These are phyloP conservation scores for Cryphonectria nitschkei DNA, from an alignment of 2,329 filamentous ascomycete species.

Conservation along the genomic window DNA sequence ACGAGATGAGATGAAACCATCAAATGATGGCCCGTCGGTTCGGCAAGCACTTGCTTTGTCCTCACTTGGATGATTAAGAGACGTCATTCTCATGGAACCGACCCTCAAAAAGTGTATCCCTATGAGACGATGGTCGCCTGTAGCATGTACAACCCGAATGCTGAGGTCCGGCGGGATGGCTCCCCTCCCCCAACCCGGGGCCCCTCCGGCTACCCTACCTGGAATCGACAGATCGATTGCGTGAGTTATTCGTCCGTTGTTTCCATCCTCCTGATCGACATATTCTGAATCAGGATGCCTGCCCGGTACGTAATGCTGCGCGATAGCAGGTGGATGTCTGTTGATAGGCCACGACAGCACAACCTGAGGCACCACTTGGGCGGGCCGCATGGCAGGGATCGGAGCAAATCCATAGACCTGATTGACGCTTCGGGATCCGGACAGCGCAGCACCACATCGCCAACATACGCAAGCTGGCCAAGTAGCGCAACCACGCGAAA, in stretches of 20 bases:
- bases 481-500: constrained; percentile 16
- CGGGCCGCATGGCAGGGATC: constrained; percentile 12
- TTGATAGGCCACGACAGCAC: not conserved
- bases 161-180: not conserved
- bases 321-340: constrained; percentile 16
- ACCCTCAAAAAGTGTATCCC: not conserved
- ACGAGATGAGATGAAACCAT: not conserved
- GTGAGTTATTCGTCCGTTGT: not conserved
- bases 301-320: constrained; percentile 13
- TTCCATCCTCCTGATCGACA: constrained; percentile 1
- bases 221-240: constrained; percentile 5
- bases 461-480: constrained; percentile 28
- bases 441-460: constrained; percentile 18
- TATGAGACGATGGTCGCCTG: not conserved
- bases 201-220: not conserved
- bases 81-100: not conserved
- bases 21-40: not conserved
- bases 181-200: not conserved
- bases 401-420: constrained; percentile 26
- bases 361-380: constrained; percentile 12
- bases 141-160: not conserved
- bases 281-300: constrained; percentile 14
- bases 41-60: not conserved
- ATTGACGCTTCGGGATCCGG: constrained; percentile 19
- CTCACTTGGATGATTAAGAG: not conserved